Percentiles rank a stretch among this genome's conserved stretches.
Evolutionary conservation across 495 filamentous ascomycete species (phyloP).

Genomic region (Recurvomyces mirabilis): DNA sequence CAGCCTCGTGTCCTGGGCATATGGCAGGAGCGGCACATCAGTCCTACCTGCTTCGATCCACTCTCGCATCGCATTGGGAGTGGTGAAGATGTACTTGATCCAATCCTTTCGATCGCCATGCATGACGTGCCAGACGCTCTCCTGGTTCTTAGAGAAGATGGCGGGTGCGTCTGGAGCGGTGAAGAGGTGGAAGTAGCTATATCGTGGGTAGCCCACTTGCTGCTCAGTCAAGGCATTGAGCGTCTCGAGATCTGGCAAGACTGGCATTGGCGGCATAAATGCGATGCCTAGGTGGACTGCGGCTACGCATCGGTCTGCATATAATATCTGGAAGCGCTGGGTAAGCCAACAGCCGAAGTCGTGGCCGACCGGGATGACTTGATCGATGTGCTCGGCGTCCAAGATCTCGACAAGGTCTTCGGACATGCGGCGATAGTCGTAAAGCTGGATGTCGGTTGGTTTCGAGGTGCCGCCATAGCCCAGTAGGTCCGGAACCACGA

Average conservation of each 20-base stretch:
- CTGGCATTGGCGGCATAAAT: conserved; percentile 4
- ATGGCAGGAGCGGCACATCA: conserved; percentile 6
- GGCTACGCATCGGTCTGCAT: conserved; percentile 9
- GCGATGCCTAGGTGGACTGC: conserved; percentile 10
- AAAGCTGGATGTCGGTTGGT: conserved; percentile 9
- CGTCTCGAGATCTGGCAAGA: conserved; percentile 1
- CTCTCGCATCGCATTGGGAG: conserved; percentile 2
- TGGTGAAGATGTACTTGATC: conserved; percentile 10
- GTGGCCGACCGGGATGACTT: conserved; percentile 18
- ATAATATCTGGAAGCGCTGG: conserved; percentile 3
- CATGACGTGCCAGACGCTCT: conserved; percentile 11
- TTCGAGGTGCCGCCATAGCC: conserved; percentile 22
- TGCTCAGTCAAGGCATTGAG: conserved; percentile 7
- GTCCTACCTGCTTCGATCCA: background rate
- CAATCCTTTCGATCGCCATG: conserved; percentile 12
- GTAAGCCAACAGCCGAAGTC: conserved; percentile 17
- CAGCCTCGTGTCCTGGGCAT: conserved; percentile 6
- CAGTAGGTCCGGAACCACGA: conserved; percentile 19
- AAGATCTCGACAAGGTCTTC: conserved; percentile 15
- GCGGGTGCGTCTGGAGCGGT: conserved; percentile 3
- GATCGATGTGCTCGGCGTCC: conserved; percentile 8
- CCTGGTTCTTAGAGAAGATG: conserved; percentile 2
- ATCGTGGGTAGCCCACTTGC: conserved; percentile 9
- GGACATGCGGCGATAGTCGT: conserved; percentile 7
- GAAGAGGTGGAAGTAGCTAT: conserved; percentile 18